Conservation (phyloP, 2,329 filamentous ascomycete genomes). For the Calonectria montana region DNA sequence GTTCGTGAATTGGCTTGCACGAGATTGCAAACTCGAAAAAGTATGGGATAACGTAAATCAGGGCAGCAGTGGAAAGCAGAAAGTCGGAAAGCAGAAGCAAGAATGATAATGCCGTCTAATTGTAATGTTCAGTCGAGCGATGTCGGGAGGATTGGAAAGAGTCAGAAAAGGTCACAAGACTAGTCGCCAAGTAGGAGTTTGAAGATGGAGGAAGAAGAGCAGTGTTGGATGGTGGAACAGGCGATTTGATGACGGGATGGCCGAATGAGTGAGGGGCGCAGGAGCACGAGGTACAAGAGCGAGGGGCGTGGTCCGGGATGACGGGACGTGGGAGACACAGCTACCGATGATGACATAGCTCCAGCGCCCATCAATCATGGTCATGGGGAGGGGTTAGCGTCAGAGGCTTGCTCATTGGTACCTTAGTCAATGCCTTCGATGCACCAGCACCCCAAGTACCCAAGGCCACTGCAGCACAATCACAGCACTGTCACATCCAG, state of each 20-base stretch:
- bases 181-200: slow-evolving; percentile 8
- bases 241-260: slow-evolving; percentile 14
- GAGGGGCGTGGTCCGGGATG: neutral
- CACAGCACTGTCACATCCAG: neutral
- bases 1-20: neutral
- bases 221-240: slow-evolving; percentile 14
- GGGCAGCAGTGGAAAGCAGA: neutral
- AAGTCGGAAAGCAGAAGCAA: neutral
- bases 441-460: neutral
- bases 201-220: slow-evolving; percentile 13
- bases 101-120: slow-evolving; percentile 1
- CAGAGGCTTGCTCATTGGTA: neutral
- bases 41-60: neutral
- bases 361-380: neutral
- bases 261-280: slow-evolving; percentile 16
- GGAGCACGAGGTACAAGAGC: slow-evolving; percentile 18
- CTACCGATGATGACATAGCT: slow-evolving; percentile 18
- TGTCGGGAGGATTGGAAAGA: slow-evolving; percentile 12
- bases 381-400: neutral
- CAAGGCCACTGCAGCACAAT: neutral
- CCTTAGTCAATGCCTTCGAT: neutral
- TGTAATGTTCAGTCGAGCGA: neutral
- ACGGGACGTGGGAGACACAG: neutral
- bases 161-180: slow-evolving; percentile 25
- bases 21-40: neutral